Conservation (phyloP, 345 rosid species). For the Lepidium africanum region DNA sequence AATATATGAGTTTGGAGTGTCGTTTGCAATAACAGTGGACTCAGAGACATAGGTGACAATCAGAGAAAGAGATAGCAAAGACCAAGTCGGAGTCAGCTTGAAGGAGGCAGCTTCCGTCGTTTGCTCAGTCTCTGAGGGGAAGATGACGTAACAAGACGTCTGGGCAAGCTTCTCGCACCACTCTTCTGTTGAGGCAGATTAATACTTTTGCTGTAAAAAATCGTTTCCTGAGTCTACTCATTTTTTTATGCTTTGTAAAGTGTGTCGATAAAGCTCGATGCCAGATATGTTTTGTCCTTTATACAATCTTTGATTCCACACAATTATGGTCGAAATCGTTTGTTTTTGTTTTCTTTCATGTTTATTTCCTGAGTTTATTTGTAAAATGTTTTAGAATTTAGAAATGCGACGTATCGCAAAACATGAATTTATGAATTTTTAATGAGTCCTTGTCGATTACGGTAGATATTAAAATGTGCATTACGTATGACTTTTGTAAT, state of each 20-base stretch:
- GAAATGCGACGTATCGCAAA: too few species aligned
- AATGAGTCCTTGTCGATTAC: too few species aligned
- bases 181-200: conserved; percentile 38
- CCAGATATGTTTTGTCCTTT: too few species aligned
- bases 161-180: conserved; percentile 70
- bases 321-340: too few species aligned
- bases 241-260: background rate
- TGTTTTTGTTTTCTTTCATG: too few species aligned
- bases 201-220: background rate
- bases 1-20: conserved; percentile 86
- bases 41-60: conserved; percentile 60
- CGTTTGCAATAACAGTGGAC: conserved; percentile 86
- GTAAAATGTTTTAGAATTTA: too few species aligned
- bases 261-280: too few species aligned
- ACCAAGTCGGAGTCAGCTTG: conserved; percentile 63
- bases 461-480: too few species aligned
- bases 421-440: too few species aligned
- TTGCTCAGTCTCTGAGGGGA: conserved; percentile 59
- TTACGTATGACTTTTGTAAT: too few species aligned
- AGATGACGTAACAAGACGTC: conserved; percentile 55
- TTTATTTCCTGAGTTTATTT: too few species aligned
- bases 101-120: conserved; percentile 60
- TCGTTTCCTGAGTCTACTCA: background rate
- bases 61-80: conserved; percentile 87
- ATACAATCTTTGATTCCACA: too few species aligned